Evolutionary conservation across 225 moss, liverwort and hornwort genomes (phyloP).

Genomic region (Sphagnum contortum): DNA sequence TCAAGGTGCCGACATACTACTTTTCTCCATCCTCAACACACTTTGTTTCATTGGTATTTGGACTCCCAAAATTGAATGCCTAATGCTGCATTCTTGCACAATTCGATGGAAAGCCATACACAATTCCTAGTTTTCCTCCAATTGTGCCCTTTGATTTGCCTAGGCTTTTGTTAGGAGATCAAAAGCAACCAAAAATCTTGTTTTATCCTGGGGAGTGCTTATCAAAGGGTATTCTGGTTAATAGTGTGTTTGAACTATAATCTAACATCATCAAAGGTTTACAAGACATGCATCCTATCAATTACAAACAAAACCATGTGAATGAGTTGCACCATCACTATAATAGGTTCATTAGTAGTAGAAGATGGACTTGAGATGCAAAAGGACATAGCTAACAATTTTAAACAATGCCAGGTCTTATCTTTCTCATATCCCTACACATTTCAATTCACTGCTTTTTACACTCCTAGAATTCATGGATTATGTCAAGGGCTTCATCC

Average conservation of each 20-base stretch:
- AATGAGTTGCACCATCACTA: conserved; percentile 2
- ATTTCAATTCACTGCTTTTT: no score
- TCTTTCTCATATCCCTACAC: no score
- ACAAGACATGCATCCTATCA: background rate
- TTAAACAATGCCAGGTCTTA: no score
- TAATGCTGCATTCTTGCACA: conserved; percentile 18
- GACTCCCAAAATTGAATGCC: conserved; percentile 25
- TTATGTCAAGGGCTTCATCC: no score
- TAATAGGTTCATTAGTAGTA: no score
- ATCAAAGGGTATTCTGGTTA: conserved; percentile 31
- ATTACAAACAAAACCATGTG: background rate
- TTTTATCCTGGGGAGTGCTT: conserved; percentile 20
- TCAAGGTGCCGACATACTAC: no score
- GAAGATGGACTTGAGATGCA: no score
- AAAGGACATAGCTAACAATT: no score
- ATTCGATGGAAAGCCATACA: conserved; percentile 1
- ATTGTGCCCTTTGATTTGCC: conserved; percentile 29
- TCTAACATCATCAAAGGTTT: conserved; percentile 9
- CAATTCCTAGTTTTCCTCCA: conserved; percentile 29
- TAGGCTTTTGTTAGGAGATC: conserved; percentile 12
- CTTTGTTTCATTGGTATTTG: conserved; percentile 16
- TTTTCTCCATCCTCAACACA: no score
- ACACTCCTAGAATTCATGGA: no score
- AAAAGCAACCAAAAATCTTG: conserved; percentile 7
- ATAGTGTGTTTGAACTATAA: conserved; percentile 36